Conservation (phyloP, 1,284 basidiomycete genomes). For the Ustilago cynodontis region DNA sequence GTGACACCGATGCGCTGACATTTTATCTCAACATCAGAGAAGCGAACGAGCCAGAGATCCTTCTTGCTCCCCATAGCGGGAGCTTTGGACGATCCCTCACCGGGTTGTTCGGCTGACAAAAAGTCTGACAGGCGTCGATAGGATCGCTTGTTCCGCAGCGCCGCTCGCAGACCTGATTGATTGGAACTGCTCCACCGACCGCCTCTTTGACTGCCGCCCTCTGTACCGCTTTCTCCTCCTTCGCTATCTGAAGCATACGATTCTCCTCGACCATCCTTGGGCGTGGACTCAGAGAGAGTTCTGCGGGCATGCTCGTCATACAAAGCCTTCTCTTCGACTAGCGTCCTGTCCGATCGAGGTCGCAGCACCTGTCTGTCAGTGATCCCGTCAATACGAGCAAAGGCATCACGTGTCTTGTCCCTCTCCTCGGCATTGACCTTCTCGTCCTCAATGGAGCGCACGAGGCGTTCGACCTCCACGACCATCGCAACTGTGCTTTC, state of each 20-base stretch:
- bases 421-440: constrained; percentile 95
- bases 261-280: constrained; percentile 28
- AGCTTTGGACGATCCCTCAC: constrained; percentile 45
- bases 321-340: constrained; percentile 84
- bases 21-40: constrained; percentile 92
- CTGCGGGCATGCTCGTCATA: constrained; percentile 58
- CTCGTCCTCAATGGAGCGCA: constrained; percentile 95
- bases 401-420: constrained; percentile 90
- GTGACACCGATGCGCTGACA: constrained; percentile 92
- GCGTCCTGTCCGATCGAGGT: constrained; percentile 86
- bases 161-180: constrained; percentile 43
- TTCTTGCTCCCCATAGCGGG: constrained; percentile 72
- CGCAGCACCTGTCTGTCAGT: constrained; percentile 75
- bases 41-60: constrained; percentile 92
- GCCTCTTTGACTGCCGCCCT: constrained; percentile 13
- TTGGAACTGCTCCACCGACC: constrained; percentile 22
- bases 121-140: constrained; percentile 62
- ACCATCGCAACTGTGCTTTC: constrained; percentile 96
- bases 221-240: constrained; percentile 29
- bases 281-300: constrained; percentile 62
- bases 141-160: constrained; percentile 60
- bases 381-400: constrained; percentile 93
- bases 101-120: constrained; percentile 31
- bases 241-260: constrained; percentile 40
- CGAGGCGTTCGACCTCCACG: constrained; percentile 93